A percentile compares a stretch with the other conserved stretches of the same genome.
phyloP scores from a whole-genome alignment of 352 stramenopile species.

The Phytophthora megakarya region DNA sequence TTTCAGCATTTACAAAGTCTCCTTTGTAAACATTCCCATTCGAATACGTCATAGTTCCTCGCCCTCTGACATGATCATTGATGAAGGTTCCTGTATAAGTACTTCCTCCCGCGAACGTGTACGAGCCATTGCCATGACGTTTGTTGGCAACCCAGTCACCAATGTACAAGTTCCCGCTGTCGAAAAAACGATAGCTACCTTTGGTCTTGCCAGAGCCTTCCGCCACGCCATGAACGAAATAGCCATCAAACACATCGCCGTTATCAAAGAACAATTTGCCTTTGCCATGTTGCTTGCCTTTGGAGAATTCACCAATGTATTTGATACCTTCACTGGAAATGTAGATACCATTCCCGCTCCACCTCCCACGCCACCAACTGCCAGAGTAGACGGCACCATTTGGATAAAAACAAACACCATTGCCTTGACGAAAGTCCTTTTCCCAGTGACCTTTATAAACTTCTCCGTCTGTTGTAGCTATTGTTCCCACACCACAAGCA shows the following conservation, averaged over 20 bases:
- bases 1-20: constrained; percentile 66
- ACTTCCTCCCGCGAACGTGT: constrained; percentile 63
- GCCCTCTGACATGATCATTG: constrained; percentile 70
- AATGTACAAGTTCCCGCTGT: constrained; percentile 70
- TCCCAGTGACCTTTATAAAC: constrained; percentile 90
- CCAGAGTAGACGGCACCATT: constrained; percentile 81
- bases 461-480: constrained; percentile 83
- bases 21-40: constrained; percentile 88
- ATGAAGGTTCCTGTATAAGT: constrained; percentile 64
- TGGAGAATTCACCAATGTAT: constrained; percentile 67
- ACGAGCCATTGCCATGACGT: constrained; percentile 74
- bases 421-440: constrained; percentile 62
- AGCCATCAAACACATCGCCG: constrained; percentile 75
- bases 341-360: constrained; percentile 64
- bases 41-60: constrained; percentile 77
- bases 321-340: constrained; percentile 69
- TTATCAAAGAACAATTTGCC: constrained; percentile 79
- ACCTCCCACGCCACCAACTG: constrained; percentile 66
- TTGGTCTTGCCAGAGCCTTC: constrained; percentile 58
- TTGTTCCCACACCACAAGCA: constrained; percentile 76
- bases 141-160: constrained; percentile 68
- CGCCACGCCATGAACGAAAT: constrained; percentile 57
- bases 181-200: constrained; percentile 68
- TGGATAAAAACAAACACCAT: constrained; percentile 74
- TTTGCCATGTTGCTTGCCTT: constrained; percentile 64